Evolutionary conservation across 2,329 filamentous ascomycete genomes (phyloP).

Genomic region (Escovopsis sp.): DNA sequence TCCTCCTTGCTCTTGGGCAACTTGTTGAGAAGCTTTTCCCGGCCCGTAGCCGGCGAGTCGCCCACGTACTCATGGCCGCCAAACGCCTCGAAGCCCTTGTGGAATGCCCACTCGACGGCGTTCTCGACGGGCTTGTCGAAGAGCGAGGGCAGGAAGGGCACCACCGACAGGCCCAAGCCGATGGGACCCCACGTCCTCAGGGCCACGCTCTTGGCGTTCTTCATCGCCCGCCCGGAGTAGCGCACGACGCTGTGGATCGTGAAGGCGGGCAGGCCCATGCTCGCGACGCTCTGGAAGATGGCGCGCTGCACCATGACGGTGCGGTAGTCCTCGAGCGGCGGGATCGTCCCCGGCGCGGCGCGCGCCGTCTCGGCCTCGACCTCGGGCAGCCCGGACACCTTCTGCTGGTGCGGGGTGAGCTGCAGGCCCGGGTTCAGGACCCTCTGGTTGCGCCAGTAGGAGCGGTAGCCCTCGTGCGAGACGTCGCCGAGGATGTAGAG

Average conservation of each 20-base stretch:
- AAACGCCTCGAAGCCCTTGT: constrained; percentile 60
- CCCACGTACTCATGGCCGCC: constrained; percentile 49
- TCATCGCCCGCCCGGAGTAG: constrained; percentile 79
- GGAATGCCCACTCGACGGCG: constrained; percentile 81
- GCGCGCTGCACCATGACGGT: constrained; percentile 84
- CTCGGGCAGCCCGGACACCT: constrained; percentile 29
- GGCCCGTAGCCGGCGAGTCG: constrained; percentile 37
- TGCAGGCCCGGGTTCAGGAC: constrained; percentile 53
- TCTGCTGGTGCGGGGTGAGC: constrained; percentile 34
- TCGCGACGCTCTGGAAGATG: constrained; percentile 79
- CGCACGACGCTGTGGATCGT: constrained; percentile 87
- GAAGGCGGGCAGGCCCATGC: constrained; percentile 87
- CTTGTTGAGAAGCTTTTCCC: constrained; percentile 25
- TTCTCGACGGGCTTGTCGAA: constrained; percentile 91
- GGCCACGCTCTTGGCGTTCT: constrained; percentile 59
- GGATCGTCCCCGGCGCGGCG: constrained; percentile 28
- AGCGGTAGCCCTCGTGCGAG: constrained; percentile 84
- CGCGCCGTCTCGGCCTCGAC: constrained; percentile 13
- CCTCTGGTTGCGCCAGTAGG: constrained; percentile 75
- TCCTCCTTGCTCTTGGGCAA: constrained; percentile 33
- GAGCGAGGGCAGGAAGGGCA: constrained; percentile 69
- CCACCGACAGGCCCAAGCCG: constrained; percentile 61
- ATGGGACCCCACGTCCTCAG: constrained; percentile 83
- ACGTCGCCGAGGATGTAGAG: constrained; percentile 85
- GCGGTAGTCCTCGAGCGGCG: constrained; percentile 77